A percentile compares a stretch with the other conserved stretches of the same genome.
phyloP scores from a whole-genome alignment of 257 asterid genomes.

The Solanum sitiens region DNA sequence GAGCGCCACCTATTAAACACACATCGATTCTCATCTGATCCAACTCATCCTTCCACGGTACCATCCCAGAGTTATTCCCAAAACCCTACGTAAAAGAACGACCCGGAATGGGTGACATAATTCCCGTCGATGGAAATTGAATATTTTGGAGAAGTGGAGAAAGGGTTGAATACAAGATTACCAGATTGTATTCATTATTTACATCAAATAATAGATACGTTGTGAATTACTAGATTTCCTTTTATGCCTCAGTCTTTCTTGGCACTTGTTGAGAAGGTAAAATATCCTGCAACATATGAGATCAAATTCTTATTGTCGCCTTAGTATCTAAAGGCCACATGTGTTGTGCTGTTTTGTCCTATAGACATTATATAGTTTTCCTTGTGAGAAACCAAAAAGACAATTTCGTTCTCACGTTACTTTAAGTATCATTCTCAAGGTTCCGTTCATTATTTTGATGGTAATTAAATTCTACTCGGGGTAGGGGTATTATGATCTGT shows the following conservation, averaged over 20 bases:
- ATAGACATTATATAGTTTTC: background rate
- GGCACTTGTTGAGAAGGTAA: background rate
- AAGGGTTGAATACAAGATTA: background rate
- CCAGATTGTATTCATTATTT: background rate
- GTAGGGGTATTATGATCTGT: background rate
- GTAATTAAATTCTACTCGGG: background rate
- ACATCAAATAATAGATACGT: background rate
- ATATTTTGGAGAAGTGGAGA: background rate
- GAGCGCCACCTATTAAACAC: conserved; percentile 85
- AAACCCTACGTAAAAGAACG: background rate
- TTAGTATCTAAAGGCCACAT: background rate
- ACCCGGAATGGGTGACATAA: background rate
- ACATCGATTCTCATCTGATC: conserved; percentile 56
- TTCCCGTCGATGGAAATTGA: background rate
- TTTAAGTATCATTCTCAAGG: background rate
- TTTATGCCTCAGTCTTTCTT: background rate
- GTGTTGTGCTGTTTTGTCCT: background rate
- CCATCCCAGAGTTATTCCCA: background rate
- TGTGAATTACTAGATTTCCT: background rate
- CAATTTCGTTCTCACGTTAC: background rate
- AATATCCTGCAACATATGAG: background rate
- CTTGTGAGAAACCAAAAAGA: background rate
- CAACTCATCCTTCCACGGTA: background rate
- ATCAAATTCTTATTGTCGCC: background rate
- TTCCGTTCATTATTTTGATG: background rate